Conservation (phyloP, 441 rosid genomes). For the Erodium texanum region DNA sequence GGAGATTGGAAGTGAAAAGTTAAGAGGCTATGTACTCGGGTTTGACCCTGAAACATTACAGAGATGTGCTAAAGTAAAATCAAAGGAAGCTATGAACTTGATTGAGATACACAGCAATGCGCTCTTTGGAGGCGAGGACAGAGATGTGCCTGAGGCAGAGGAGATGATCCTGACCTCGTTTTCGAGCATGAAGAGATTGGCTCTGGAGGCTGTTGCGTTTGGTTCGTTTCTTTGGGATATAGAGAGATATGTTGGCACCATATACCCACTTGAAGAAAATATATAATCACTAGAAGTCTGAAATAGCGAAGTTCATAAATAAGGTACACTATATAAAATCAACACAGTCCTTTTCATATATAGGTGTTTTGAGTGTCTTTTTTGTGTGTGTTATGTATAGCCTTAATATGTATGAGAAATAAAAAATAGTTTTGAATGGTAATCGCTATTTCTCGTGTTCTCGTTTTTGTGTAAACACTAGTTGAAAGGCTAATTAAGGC, state of each 20-base stretch:
- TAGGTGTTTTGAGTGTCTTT: slow-evolving; percentile 16
- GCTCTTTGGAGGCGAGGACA: slow-evolving; percentile 45
- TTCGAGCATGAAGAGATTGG: slow-evolving; percentile 71
- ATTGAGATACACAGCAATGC: slow-evolving; percentile 67
- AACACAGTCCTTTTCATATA: slow-evolving; percentile 15
- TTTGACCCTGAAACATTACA: slow-evolving; percentile 62
- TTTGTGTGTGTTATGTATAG: background rate
- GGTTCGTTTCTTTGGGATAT: slow-evolving; percentile 88
- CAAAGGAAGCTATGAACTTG: slow-evolving; percentile 54
- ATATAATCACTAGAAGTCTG: slow-evolving; percentile 10
- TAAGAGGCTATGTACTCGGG: slow-evolving; percentile 54
- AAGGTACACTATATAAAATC: background rate
- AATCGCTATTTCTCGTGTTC: too few relatives aligned
- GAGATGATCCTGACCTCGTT: slow-evolving; percentile 62
- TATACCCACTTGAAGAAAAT: slow-evolving; percentile 57
- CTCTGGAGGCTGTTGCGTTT: slow-evolving; percentile 81
- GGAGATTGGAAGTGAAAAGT: slow-evolving; percentile 26
- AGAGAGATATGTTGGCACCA: slow-evolving; percentile 50
- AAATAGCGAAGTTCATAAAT: slow-evolving; percentile 8
- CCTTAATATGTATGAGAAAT: background rate
- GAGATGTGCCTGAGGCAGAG: slow-evolving; percentile 14
- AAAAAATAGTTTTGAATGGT: too few relatives aligned
- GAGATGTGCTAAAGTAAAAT: slow-evolving; percentile 59
- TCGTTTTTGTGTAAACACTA: background rate
- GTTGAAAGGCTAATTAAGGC: background rate